Conservation (phyloP, 176 grass and related monocot genomes). For the Zizania latifolia region DNA sequence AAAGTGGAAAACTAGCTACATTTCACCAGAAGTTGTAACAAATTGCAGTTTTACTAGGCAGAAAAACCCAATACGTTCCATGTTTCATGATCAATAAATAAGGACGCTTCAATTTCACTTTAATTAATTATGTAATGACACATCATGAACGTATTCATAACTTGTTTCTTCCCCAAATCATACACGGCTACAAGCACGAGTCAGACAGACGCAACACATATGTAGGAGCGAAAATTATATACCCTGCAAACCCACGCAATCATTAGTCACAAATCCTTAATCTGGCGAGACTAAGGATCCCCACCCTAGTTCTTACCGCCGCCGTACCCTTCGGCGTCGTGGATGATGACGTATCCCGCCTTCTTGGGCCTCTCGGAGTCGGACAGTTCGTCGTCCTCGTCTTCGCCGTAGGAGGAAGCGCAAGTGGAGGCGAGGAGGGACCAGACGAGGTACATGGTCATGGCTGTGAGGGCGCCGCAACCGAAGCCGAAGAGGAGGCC, state of each 20-base stretch:
- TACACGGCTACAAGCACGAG: conserved; percentile 11
- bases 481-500: conserved; percentile 85
- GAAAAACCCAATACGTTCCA: neutral
- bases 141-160: neutral
- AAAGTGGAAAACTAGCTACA: neutral
- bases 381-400: conserved; percentile 43
- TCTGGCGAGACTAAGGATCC: no score
- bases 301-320: conserved; percentile 68
- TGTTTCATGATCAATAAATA: neutral
- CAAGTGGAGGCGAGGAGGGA: conserved; percentile 55
- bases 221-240: conserved; percentile 6
- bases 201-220: conserved; percentile 17
- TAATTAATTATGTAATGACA: neutral
- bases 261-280: neutral
- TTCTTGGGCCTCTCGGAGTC: conserved; percentile 74
- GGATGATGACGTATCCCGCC: conserved; percentile 64
- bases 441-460: conserved; percentile 78
- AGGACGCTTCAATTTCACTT: neutral
- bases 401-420: conserved; percentile 30
- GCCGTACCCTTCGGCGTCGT: conserved; percentile 39
- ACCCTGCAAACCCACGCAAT: conserved; percentile 9
- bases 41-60: neutral
- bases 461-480: conserved; percentile 78
- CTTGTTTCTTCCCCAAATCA: conserved; percentile 11
- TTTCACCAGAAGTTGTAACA: neutral